These are phyloP conservation scores for Phytopythium kandeliae DNA, from an alignment of 352 stramenopile genomes.

Conservation along the genomic window DNA sequence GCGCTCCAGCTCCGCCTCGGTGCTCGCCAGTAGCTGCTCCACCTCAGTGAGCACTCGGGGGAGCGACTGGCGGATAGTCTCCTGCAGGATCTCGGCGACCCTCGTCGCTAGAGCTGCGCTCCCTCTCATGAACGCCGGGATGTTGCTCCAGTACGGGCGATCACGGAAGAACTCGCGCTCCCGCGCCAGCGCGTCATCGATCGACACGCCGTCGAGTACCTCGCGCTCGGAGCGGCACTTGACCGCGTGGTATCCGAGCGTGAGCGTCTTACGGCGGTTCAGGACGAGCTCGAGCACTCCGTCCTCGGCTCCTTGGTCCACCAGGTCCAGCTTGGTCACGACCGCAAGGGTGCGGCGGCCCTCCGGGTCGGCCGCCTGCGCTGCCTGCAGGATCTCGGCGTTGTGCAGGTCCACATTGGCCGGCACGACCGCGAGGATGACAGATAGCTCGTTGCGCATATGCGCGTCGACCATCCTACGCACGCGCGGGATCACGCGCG, in stretches of 20 bases:
- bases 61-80: constrained; percentile 36
- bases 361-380: constrained; percentile 55
- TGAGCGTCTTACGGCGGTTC: constrained; percentile 60
- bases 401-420: constrained; percentile 85
- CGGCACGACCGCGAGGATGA: constrained; percentile 84
- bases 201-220: constrained; percentile 42
- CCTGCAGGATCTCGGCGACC: constrained; percentile 34
- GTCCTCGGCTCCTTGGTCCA: constrained; percentile 73
- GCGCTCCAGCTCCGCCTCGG: constrained; percentile 10
- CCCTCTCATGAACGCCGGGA: constrained; percentile 24
- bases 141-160: constrained; percentile 31
- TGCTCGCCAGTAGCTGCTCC: constrained; percentile 12
- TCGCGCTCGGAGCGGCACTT: constrained; percentile 77
- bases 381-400: constrained; percentile 71
- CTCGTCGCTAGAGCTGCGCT: constrained; percentile 20
- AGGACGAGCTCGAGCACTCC: constrained; percentile 66
- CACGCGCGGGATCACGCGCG: constrained; percentile 55
- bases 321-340: constrained; percentile 86
- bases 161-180: constrained; percentile 56
- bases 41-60: constrained; percentile 38
- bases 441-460: constrained; percentile 60
- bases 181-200: constrained; percentile 45
- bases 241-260: constrained; percentile 76
- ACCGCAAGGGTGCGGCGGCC: constrained; percentile 79
- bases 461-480: constrained; percentile 63